Base-by-base conservation (phyloP, 805 yeast species). In the Pichia pseudocactophila region DNA sequence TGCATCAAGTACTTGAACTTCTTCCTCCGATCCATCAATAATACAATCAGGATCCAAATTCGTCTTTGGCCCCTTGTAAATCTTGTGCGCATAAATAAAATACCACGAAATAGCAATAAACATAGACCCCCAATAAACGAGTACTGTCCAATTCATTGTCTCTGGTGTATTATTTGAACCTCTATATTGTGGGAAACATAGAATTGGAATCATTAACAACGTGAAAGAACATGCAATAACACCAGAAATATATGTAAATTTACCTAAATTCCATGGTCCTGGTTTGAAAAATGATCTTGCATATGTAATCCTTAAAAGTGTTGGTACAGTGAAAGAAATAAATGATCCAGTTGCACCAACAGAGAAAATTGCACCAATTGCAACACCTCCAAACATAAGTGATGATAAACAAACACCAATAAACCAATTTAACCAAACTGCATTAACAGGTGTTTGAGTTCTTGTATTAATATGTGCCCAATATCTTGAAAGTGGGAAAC, bases 101-200 rank as follows among this genome's bases (percentile, higher is more conserved):
- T 61, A 75, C 71, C 75, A 75, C 7, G 55, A 50, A 36, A 63
- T 56, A 38, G 64, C 57, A 30, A 49, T 52, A 31, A 62, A 47
- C 46, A 62, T 39, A 59, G 61, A 56, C 58, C 59, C 43, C 54
- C 59, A 76, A 63, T 73, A 37, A 38, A 74, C 69, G 16, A 68
- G 74, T 45, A 62, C 61, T 9, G 78, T 72, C 56, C 74, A 74
- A 58, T 74, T 74, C 80, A 74, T 73, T 39, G 68, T 47, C 31
- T 56, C 60, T 3, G 69, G 52, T 30, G 63, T 63, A 44, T 56
- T 51, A 31, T 54, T 51, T 18, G 70, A 74, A 12, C 62, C 59
- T 58, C 59, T 66, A 43, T 56, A 56, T 49, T 70, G 70, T 38
- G 79, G 78, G 64, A 74, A 71, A 63, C 70, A 62, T 43, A 64